Percentiles rank a stretch among this genome's conserved stretches.
Conservation (phyloP, 2,329 filamentous ascomycete genomes). For the Aspergillus carbonarius region DNA sequence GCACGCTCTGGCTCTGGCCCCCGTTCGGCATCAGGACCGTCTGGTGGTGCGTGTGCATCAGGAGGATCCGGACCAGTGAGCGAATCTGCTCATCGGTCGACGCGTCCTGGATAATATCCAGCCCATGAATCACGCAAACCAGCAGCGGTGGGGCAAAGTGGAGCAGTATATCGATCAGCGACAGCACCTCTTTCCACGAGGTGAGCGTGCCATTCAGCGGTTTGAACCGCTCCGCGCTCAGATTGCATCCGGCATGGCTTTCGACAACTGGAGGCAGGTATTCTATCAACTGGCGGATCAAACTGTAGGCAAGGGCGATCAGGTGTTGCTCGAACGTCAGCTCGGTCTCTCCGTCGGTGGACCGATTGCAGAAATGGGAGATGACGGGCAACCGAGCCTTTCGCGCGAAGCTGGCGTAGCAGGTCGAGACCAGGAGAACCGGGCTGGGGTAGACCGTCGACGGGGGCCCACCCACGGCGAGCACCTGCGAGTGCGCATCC, state of each 20-base stretch:
- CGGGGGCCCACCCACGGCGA: slow-evolving; percentile 33
- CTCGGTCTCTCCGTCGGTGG: slow-evolving; percentile 20
- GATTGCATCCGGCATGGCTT: slow-evolving; percentile 33
- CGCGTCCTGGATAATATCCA: slow-evolving; percentile 34
- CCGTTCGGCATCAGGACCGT: slow-evolving; percentile 15
- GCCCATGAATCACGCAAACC: slow-evolving; percentile 37
- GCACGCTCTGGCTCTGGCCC: slow-evolving; percentile 23
- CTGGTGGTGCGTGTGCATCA: slow-evolving; percentile 33
- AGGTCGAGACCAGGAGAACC: slow-evolving; percentile 35
- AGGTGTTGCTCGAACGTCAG: slow-evolving; percentile 33
- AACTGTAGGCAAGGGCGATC: slow-evolving; percentile 39
- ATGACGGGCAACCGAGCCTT: slow-evolving; percentile 33
- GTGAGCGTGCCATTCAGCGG: slow-evolving; percentile 34
- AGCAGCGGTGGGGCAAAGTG: slow-evolving; percentile 37
- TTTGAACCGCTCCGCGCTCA: slow-evolving; percentile 37
- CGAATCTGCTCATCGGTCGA: slow-evolving; percentile 36
- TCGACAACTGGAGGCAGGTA: slow-evolving; percentile 37
- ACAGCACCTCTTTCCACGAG: slow-evolving; percentile 38
- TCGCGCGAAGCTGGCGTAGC: slow-evolving; percentile 33
- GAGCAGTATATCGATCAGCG: slow-evolving; percentile 37
- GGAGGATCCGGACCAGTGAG: slow-evolving; percentile 33
- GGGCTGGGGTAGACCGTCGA: slow-evolving; percentile 27
- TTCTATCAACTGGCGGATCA: slow-evolving; percentile 41
- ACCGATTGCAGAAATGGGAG: slow-evolving; percentile 38
- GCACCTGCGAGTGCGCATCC: slow-evolving; percentile 32